Evolutionary conservation across 2,329 filamentous ascomycete genomes (phyloP).

Genomic region (Pyrenochaeta sp.): DNA sequence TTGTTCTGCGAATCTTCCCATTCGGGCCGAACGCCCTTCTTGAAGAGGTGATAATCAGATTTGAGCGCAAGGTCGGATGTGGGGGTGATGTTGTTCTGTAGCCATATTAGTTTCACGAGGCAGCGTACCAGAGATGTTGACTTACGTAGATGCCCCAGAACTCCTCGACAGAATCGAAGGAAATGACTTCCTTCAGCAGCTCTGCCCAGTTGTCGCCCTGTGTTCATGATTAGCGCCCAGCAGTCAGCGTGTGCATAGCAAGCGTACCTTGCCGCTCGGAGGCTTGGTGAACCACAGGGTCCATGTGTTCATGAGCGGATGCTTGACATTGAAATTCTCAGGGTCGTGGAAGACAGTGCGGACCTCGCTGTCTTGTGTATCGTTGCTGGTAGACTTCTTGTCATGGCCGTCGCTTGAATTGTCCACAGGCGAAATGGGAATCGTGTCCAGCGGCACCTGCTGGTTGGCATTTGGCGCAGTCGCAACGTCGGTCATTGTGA

Average conservation of each 20-base stretch:
- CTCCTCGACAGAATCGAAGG: conserved; percentile 97
- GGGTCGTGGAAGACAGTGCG: conserved; percentile 98
- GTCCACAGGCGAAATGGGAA: conserved; percentile 62
- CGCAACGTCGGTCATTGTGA: conserved; percentile 49
- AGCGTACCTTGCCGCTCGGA: conserved; percentile 84
- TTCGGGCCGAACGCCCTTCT: conserved; percentile 93
- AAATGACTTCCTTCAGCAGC: conserved; percentile 96
- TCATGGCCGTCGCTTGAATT: conserved; percentile 53
- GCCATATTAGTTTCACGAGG: conserved; percentile 17
- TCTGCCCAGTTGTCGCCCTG: conserved; percentile 99
- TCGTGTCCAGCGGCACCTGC: conserved; percentile 64
- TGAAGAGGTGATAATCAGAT: conserved; percentile 99
- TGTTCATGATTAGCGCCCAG: conserved; percentile 20
- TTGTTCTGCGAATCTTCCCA: conserved; percentile 99
- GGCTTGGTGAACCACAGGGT: conserved; percentile 99
- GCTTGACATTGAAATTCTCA: conserved; percentile 99
- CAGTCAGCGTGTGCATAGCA: not conserved
- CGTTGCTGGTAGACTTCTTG: conserved; percentile 52
- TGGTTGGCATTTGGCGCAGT: conserved; percentile 52
- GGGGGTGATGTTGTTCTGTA: conserved; percentile 95
- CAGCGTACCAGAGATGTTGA: conserved; percentile 22
- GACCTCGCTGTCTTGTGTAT: conserved; percentile 62
- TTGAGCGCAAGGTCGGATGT: conserved; percentile 96
- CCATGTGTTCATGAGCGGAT: conserved; percentile 97
- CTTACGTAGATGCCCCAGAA: conserved; percentile 99